Evolutionary conservation across 129 eudicot genomes (phyloP).

Genomic region (Flaveria brownii): DNA sequence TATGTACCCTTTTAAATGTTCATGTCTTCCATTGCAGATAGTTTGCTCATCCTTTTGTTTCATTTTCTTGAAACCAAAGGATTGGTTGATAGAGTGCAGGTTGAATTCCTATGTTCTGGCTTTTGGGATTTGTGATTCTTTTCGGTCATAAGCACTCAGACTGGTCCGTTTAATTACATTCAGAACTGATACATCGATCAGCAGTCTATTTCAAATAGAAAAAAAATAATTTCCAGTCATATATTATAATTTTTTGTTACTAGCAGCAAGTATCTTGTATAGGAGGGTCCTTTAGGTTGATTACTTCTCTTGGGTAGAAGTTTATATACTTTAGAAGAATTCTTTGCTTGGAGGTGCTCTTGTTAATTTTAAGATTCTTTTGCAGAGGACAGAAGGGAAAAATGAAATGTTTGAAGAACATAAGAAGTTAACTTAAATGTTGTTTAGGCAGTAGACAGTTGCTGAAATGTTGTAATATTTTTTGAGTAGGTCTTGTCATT

Average conservation of each 20-base stretch:
- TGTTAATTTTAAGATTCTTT: not conserved
- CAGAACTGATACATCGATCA: not conserved
- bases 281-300: not conserved
- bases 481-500: slow-evolving; percentile 66
- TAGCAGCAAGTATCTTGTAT: not conserved
- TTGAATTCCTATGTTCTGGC: slow-evolving; percentile 1
- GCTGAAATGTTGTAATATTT: slow-evolving; percentile 11
- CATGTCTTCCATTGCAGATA: not conserved
- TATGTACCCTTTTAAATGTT: not conserved
- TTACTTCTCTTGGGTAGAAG: slow-evolving; percentile 14
- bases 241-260: not conserved
- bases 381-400: not conserved
- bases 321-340: not conserved
- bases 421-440: not conserved
- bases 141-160: not conserved
- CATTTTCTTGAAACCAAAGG: not conserved
- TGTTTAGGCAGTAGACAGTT: not conserved
- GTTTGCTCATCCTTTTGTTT: not conserved
- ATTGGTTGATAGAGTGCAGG: slow-evolving; percentile 9
- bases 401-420: not conserved
- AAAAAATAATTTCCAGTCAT: not conserved
- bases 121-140: not conserved
- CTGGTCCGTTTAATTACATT: not conserved
- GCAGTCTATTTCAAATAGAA: not conserved
- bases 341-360: not conserved